phyloP scores from a whole-genome alignment of 768 basidiomycete genomes.

The Rhodotorula taiwanensis region DNA sequence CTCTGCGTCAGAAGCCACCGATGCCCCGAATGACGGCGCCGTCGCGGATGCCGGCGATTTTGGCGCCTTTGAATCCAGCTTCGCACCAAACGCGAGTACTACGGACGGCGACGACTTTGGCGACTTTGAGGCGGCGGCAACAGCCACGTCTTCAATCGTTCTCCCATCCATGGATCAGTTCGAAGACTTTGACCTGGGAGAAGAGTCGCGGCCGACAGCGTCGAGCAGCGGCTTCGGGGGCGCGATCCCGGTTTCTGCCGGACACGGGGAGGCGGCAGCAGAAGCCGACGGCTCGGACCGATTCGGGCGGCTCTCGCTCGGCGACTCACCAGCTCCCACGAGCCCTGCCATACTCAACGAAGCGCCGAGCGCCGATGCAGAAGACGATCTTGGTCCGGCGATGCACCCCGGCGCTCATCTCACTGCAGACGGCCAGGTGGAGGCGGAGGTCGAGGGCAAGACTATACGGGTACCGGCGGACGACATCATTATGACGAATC shows the following conservation, averaged over 20 bases:
- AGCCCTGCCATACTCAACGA: constrained; percentile 19
- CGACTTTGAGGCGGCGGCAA: constrained; percentile 27
- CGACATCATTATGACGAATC: constrained; percentile 26
- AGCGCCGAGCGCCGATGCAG: constrained; percentile 3
- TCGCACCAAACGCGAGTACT: not conserved
- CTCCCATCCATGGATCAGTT: constrained; percentile 30
- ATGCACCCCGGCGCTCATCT: constrained; percentile 23
- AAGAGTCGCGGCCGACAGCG: not conserved
- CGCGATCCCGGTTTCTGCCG: not conserved
- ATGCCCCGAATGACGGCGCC: constrained; percentile 12
- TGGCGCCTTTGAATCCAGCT: constrained; percentile 15
- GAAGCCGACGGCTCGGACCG: constrained; percentile 30
- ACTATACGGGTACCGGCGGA: constrained; percentile 30
- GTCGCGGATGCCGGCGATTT: not conserved
- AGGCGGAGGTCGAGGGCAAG: constrained; percentile 29
- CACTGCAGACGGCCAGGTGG: constrained; percentile 30
- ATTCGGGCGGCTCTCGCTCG: constrained; percentile 31
- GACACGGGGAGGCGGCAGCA: not conserved
- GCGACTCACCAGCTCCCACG: constrained; percentile 2
- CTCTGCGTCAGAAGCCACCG: not conserved
- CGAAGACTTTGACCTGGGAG: constrained; percentile 31
- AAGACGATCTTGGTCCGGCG: constrained; percentile 30
- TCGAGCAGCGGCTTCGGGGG: constrained; percentile 1
- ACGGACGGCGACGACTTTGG: constrained; percentile 32
- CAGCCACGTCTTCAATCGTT: constrained; percentile 15